A percentile compares a stretch with the other conserved stretches of the same genome.
Conservation (phyloP, 2,329 filamentous ascomycete species). For the Pseudogymnoascus sp. region DNA sequence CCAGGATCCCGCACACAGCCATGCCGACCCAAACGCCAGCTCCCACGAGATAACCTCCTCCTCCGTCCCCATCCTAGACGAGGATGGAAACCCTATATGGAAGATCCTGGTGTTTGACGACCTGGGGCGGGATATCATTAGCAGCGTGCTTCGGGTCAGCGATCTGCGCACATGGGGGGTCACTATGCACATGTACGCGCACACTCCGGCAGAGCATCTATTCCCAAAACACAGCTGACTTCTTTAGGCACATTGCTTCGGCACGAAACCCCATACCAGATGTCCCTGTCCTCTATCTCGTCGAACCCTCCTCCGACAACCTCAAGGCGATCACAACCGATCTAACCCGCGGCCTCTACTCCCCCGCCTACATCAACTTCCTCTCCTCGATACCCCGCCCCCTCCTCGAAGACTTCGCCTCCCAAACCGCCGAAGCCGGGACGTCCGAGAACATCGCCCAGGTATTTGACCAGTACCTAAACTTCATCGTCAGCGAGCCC, state of each 20-base stretch:
- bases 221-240: constrained; percentile 19
- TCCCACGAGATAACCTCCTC: constrained; percentile 55
- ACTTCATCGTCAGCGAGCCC: constrained; percentile 93
- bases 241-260: constrained; percentile 64
- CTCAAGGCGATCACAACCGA: constrained; percentile 77
- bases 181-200: constrained; percentile 78
- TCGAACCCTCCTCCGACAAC: constrained; percentile 79
- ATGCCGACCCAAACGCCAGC: constrained; percentile 51
- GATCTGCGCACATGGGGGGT: constrained; percentile 91
- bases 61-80: constrained; percentile 71
- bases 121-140: constrained; percentile 86
- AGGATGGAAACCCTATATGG: constrained; percentile 91
- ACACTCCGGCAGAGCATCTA: not conserved
- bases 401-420: constrained; percentile 87
- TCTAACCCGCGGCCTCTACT: constrained; percentile 79
- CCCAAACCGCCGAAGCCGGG: constrained; percentile 73
- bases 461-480: constrained; percentile 92
- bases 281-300: constrained; percentile 91
- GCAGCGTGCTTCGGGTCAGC: constrained; percentile 87
- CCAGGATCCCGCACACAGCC: constrained; percentile 44
- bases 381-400: constrained; percentile 85
- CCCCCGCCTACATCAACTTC: constrained; percentile 94
- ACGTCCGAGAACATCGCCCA: constrained; percentile 87
- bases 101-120: constrained; percentile 96
- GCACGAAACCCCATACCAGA: constrained; percentile 86